Conservation (phyloP, 179 eudicot species). For the Silene noctiflora region DNA sequence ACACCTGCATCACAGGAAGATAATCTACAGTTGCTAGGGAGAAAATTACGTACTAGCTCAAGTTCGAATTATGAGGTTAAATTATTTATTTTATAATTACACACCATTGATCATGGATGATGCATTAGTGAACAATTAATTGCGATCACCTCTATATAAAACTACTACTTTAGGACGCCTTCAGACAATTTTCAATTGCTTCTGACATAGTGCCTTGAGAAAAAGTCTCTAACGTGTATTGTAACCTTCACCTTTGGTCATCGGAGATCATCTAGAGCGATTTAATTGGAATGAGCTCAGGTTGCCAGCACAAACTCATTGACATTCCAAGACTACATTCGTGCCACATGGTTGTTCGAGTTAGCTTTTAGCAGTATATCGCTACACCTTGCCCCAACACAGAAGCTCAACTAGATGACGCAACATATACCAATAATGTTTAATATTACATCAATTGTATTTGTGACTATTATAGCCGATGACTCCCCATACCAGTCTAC, state of each 20-base stretch:
- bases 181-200: too few relatives aligned
- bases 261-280: not conserved
- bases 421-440: not conserved
- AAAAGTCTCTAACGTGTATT: not conserved
- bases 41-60: not conserved
- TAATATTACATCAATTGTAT: not conserved
- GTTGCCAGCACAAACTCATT: not conserved
- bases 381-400: not conserved
- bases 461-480: not conserved
- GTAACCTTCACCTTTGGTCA: not conserved
- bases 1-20: not conserved
- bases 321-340: not conserved
- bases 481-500: not conserved
- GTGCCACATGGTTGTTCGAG: not conserved
- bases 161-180: too few relatives aligned
- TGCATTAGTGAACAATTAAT: too few relatives aligned
- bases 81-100: too few relatives aligned
- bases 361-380: not conserved
- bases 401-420: not conserved
- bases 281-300: not conserved
- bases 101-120: not conserved
- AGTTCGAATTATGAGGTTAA: not conserved
- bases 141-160: too few relatives aligned
- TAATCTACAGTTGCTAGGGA: not conserved
- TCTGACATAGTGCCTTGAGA: not conserved